Percentiles rank a stretch among this genome's conserved stretches.
Conservation (phyloP, 192 early-diverging fungal genomes). For the Fimicolochytrium jonesii region DNA sequence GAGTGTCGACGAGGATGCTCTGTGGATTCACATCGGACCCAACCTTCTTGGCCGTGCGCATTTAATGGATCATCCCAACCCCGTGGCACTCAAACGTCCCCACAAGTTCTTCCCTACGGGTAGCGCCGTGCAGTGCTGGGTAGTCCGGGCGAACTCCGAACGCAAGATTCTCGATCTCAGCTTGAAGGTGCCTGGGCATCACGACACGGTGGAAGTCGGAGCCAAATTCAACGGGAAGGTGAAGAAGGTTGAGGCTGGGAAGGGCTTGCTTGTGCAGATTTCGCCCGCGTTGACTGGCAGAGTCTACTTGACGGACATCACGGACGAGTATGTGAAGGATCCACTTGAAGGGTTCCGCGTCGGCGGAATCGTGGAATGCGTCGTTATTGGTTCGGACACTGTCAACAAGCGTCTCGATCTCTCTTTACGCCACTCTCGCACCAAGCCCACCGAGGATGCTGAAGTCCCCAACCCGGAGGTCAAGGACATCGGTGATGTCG, state of each 20-base stretch:
- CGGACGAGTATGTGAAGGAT: conserved; percentile 40
- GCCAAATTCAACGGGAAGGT: conserved; percentile 53
- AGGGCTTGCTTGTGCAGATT: conserved; percentile 56
- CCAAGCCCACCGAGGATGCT: background rate
- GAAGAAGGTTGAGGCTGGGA: conserved; percentile 35
- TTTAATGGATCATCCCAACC: conserved; percentile 29
- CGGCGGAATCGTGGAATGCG: conserved; percentile 30
- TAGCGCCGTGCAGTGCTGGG: conserved; percentile 25
- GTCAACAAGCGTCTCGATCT: conserved; percentile 57
- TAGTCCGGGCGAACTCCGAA: conserved; percentile 22
- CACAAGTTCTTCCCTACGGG: conserved; percentile 32
- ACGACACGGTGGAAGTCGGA: conserved; percentile 52
- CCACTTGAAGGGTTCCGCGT: conserved; percentile 22
- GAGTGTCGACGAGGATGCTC: conserved; percentile 21
- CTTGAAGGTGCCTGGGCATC: conserved; percentile 6
- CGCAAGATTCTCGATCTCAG: conserved; percentile 31
- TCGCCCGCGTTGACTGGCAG: conserved; percentile 53
- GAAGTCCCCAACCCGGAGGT: conserved; percentile 4
- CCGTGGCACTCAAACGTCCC: conserved; percentile 22
- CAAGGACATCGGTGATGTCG: conserved; percentile 17
- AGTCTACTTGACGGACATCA: conserved; percentile 58
- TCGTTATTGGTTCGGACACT: conserved; percentile 37
- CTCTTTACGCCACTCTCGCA: conserved; percentile 48
- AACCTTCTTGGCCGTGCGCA: conserved; percentile 34
- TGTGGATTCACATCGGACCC: conserved; percentile 41